Evolutionary conservation across 345 rosid species (phyloP), one percentile per base, ranked within the genome.

Genomic region (Garcia nutans): DNA sequence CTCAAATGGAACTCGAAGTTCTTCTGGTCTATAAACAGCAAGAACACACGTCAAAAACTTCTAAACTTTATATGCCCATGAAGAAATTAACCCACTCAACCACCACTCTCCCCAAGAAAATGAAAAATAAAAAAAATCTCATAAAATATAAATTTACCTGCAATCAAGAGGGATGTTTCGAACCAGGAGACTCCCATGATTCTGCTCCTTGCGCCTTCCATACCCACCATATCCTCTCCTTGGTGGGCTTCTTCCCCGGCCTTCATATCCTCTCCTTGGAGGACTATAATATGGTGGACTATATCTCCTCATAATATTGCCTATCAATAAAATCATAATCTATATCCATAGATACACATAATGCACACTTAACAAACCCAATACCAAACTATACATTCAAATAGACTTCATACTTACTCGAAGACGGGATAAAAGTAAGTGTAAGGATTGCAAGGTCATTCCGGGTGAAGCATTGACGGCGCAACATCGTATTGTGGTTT

Each of bases 161-260:
- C 97, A 93, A 85, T 93, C 97, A 24, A 90, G 86, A 74, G 99
- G 96, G 80, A 96, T 90, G 77, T 96, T 96, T 28, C 99, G 90
- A 80, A 96, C 96, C 86, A 95, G 78, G 49, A 93, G 93, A 80
- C 98, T 95, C 76, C 99, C 96, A 33, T 82, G 86, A 45, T 79
- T 85, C 52, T 87, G 93, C 26, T 90, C 97, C 81, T 78, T 88
- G 76, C 93, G 91, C 78, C 99, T 90, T 52, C 95, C 93, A 78
- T 80, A 81, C 8, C 96, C 96, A 20, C 97, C 89, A 74, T 85
- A 84, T n/a, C 91, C 89, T 82, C 94, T 86, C 70, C 87, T 82
- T 0, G 93, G 91, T 10, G 96, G 93, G 78, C 96, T 93, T 81
- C 97, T 85, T 10, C 76, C 90, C 31, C 96, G 74, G 44, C 96